Percentiles rank a stretch among this genome's conserved stretches.
These are phyloP conservation scores for Iris macrosiphon DNA, from an alignment of 106 monocot genomes.

Conservation along the genomic window DNA sequence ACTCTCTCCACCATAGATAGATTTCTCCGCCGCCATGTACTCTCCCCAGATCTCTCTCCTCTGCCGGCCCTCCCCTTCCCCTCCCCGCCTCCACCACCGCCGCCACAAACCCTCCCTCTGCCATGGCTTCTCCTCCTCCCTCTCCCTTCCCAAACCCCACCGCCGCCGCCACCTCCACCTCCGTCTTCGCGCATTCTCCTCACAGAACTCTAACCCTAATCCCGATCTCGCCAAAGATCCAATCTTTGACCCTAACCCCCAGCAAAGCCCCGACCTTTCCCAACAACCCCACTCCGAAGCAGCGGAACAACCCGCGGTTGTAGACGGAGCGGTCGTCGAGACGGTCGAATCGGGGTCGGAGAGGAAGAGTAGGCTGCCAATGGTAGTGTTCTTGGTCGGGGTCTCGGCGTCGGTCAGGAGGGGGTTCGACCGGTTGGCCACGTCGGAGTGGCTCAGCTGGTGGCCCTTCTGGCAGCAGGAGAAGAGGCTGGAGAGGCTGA, in stretches of 20 bases:
- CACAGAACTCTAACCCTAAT: slow-evolving; percentile 2
- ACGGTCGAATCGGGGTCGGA: neutral
- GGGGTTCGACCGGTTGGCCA: slow-evolving; percentile 29
- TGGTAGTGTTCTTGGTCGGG: slow-evolving; percentile 35
- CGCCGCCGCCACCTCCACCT: neutral
- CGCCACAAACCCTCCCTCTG: neutral
- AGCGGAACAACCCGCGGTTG: neutral
- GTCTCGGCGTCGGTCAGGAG: slow-evolving; percentile 30
- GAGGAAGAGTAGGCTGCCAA: slow-evolving; percentile 15
- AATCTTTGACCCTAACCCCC: neutral
- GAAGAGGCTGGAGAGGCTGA: slow-evolving; percentile 57
- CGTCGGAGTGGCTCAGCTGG: slow-evolving; percentile 55
- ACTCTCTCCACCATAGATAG: no score
- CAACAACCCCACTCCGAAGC: no score
- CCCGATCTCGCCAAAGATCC: slow-evolving; percentile 1
- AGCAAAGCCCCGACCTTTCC: neutral
- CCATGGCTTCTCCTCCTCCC: slow-evolving; percentile 3
- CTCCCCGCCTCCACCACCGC: neutral
- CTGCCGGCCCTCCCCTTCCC: neutral
- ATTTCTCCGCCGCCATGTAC: slow-evolving; percentile 6
- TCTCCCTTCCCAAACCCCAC: slow-evolving; percentile 3
- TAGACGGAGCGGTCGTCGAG: neutral
- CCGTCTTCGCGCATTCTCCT: slow-evolving; percentile 14
- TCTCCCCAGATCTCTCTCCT: neutral
- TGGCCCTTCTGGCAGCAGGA: slow-evolving; percentile 84